A percentile compares a stretch with the other conserved stretches of the same genome.
phyloP scores from a whole-genome alignment of 768 basidiomycete species.

The Amanita exitialis region DNA sequence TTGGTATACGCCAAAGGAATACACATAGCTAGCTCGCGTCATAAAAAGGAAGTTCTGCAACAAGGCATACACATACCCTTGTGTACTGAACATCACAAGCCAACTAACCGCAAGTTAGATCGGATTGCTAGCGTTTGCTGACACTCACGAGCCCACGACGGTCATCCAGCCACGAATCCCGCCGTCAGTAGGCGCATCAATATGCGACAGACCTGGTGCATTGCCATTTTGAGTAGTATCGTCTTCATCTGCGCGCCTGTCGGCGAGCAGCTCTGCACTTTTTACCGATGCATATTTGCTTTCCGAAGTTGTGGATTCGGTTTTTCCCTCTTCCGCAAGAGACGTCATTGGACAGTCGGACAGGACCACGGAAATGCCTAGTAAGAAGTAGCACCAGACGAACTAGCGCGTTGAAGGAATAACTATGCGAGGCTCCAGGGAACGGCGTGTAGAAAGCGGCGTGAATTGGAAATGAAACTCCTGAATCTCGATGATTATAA shows the following conservation, averaged over 20 bases:
- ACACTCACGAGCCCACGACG: constrained; percentile 31
- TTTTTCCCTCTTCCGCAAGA: not conserved
- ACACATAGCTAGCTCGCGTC: not conserved
- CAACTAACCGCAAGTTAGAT: constrained; percentile 17
- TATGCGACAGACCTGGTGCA: not conserved
- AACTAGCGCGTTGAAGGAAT: not conserved
- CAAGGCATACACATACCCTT: constrained; percentile 21
- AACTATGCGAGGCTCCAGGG: not conserved
- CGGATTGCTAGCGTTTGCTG: not conserved
- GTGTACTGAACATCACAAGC: constrained; percentile 36
- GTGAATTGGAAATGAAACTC: not conserved
- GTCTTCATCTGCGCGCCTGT: not conserved
- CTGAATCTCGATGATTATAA: not conserved
- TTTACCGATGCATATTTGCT: not conserved
- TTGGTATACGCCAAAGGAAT: constrained; percentile 21
- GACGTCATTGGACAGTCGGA: not conserved
- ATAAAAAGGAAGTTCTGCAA: not conserved
- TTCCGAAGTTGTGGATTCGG: not conserved
- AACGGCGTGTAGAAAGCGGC: not conserved
- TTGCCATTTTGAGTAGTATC: not conserved
- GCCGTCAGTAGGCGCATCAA: constrained; percentile 19
- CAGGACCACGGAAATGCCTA: not conserved
- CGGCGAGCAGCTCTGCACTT: not conserved
- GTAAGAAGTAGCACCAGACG: not conserved
- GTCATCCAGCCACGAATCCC: constrained; percentile 33